Base-by-base conservation (phyloP, 1,284 basidiomycete species). In the Sparassis latifolia region DNA sequence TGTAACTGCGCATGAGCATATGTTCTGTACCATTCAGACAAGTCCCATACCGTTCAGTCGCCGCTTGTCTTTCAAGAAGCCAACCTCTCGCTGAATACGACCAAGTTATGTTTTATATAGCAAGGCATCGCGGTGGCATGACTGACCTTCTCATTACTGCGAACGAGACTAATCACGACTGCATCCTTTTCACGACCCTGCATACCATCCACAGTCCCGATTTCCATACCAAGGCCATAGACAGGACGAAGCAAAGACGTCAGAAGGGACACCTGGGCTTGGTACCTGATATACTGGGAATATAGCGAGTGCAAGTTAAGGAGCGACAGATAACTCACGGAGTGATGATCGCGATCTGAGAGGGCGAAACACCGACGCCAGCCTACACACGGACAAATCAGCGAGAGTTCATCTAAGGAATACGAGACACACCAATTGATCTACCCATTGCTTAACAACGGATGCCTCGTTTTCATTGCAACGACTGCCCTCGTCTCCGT, bases 101-200 rank as follows among this genome's bases (percentile, higher is more conserved):
- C 44, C 30, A 27, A 32, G 29, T 40, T 7, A 51, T n/a, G 38
- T 20, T 20, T 20, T 20, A 20, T 20, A 45, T 28, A 12, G 30
- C 39, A 41, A 42, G 40, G 7, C 28, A 27, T 42, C 40, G 7
- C 35, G 27, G 28, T 28, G 4, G n/a, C 29, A 33, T 30, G 10
- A 56, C 71, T 3, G 54, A 85, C 87, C 66, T 77, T 82, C 49
- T 87, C 80, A 61, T 97, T 97, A 58, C 90, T 93, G 42, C 94
- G 75, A 1, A 96, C 93, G 4, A 97, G 78, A 56, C 82, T 90
- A 50, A 97, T 86, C 29, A 97, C 81, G 42, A 97, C 82, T 0
- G 91, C 92, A 50, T 97, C 89, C 58, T 90, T 89, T 68, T 96
- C 92, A 47, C 94, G 80, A 0, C 94, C 93, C 70, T 97, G 94